A percentile compares a stretch with the other conserved stretches of the same genome.
phyloP scores from a whole-genome alignment of 805 yeast species.

The Suhomyces prunicola region DNA sequence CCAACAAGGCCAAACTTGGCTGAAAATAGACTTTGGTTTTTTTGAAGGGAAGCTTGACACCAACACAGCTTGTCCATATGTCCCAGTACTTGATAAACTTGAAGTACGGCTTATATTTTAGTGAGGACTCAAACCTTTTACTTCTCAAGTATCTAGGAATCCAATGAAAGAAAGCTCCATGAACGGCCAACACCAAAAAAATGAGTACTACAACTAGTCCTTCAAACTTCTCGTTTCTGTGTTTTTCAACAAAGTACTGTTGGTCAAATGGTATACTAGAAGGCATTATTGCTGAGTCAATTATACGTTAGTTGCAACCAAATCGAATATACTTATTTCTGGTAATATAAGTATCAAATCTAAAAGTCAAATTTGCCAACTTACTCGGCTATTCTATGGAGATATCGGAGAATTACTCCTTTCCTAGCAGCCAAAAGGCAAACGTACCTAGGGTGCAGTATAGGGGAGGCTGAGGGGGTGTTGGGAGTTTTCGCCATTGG shows the following conservation, averaged over 20 bases:
- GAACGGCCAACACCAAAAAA: constrained; percentile 23
- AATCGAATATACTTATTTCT: not conserved
- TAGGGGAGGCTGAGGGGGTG: not conserved
- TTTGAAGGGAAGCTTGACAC: constrained; percentile 18
- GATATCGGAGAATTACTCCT: not conserved
- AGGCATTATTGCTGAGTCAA: not conserved
- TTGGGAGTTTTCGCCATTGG: not conserved
- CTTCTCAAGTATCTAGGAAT: constrained; percentile 32
- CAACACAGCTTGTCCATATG: constrained; percentile 22
- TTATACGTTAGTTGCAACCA: not conserved
- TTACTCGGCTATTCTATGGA: not conserved
- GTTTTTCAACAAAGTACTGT: constrained; percentile 39
- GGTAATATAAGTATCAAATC: not conserved
- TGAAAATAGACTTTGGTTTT: constrained; percentile 29
- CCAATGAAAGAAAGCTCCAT: constrained; percentile 45
- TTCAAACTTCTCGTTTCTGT: constrained; percentile 33
- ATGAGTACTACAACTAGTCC: constrained; percentile 33
- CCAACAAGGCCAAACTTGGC: constrained; percentile 38
- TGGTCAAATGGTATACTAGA: constrained; percentile 29
- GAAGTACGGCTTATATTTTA: constrained; percentile 21
- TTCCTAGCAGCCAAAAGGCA: not conserved
- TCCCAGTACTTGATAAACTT: constrained; percentile 26
- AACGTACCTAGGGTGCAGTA: not conserved
- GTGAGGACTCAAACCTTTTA: constrained; percentile 14
- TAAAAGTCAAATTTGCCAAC: not conserved